Evolutionary conservation across 495 filamentous ascomycete species (phyloP).

Genomic region (Talaromyces wortmannii): DNA sequence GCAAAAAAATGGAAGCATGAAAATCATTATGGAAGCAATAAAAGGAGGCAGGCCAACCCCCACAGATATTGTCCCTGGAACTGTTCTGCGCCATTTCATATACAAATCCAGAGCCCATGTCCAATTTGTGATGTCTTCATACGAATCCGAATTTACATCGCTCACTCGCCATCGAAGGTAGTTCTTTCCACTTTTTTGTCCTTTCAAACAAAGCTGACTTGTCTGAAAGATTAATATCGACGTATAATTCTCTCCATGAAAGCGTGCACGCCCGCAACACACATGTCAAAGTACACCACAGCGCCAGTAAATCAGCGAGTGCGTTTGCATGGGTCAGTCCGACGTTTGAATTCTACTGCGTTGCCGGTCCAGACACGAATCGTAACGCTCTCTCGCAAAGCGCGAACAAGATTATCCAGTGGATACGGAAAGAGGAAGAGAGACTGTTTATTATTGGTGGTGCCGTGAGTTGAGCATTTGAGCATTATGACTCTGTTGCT

Average conservation of each 20-base stretch:
- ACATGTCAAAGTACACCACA: constrained; percentile 80
- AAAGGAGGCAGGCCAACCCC: constrained; percentile 60
- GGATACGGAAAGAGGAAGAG: constrained; percentile 87
- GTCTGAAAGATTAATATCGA: constrained; percentile 57
- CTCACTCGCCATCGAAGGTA: constrained; percentile 60
- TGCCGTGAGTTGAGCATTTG: constrained; percentile 46
- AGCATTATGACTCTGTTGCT: not conserved
- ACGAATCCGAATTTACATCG: constrained; percentile 61
- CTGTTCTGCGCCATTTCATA: constrained; percentile 79
- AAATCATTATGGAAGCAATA: constrained; percentile 66
- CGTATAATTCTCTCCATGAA: constrained; percentile 80
- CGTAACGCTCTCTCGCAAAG: constrained; percentile 76
- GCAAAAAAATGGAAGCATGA: constrained; percentile 66
- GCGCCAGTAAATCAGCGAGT: constrained; percentile 61
- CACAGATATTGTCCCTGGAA: constrained; percentile 71
- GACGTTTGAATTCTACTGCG: constrained; percentile 86
- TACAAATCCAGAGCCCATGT: constrained; percentile 93
- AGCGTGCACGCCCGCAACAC: constrained; percentile 76
- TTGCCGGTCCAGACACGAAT: constrained; percentile 72
- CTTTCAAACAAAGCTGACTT: not conserved
- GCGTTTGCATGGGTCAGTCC: constrained; percentile 88
- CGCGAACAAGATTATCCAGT: constrained; percentile 80
- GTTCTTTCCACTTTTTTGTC: not conserved
- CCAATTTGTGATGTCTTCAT: constrained; percentile 88
- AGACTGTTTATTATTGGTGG: constrained; percentile 92